Conservation (phyloP, 1,139 yeast genomes). For the Pichia sp. region DNA sequence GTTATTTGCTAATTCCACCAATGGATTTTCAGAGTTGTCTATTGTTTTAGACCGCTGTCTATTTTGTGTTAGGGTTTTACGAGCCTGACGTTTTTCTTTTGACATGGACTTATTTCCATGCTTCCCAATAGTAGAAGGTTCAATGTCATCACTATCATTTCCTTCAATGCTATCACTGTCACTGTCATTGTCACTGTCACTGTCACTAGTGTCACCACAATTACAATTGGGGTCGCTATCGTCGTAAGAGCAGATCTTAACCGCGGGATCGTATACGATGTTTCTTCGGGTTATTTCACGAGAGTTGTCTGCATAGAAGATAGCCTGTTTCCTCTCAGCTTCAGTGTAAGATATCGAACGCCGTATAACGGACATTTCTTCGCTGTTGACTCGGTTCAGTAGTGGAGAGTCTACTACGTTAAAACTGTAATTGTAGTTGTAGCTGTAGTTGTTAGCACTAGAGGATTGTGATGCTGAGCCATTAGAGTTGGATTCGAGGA, state of each 20-base stretch:
- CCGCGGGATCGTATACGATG: not conserved
- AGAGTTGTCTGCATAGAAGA: conserved; percentile 5
- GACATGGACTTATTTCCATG: not conserved
- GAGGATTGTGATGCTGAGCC: conserved; percentile 2
- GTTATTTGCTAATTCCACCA: conserved; percentile 11
- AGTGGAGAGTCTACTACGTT: not conserved
- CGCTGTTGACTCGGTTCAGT: not conserved
- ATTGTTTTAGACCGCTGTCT: conserved; percentile 30
- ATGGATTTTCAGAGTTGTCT: conserved; percentile 23
- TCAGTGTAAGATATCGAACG: conserved; percentile 15
- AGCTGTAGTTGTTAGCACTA: not conserved
- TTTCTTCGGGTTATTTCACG: not conserved
- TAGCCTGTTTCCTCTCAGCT: conserved; percentile 10
- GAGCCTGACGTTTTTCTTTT: not conserved
- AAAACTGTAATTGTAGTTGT: not conserved
- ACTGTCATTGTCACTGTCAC: not conserved
- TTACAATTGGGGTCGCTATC: not conserved
- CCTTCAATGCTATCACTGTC: not conserved
- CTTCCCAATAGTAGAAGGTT: not conserved
- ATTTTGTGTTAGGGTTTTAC: conserved; percentile 4
- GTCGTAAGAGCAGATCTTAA: not conserved
- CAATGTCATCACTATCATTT: not conserved
- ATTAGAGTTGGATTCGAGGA: conserved; percentile 19
- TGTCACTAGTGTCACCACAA: not conserved
- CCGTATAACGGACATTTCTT: conserved; percentile 4